Evolutionary conservation across 1,284 basidiomycete species (phyloP).

Genomic region (Sphaerobolus stellatus): DNA sequence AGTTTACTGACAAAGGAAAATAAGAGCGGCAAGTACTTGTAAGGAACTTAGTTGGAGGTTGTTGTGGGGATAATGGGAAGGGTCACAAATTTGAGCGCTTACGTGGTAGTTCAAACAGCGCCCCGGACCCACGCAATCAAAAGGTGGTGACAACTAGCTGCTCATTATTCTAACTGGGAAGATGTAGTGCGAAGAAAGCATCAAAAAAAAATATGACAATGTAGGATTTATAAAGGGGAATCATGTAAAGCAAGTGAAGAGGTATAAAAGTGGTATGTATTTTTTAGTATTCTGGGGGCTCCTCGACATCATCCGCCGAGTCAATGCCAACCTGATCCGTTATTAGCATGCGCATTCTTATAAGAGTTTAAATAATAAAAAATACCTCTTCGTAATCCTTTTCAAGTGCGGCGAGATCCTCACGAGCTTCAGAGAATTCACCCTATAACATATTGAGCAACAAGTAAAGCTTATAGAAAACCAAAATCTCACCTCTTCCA

Average conservation of each 20-base stretch:
- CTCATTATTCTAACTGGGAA: too few species aligned
- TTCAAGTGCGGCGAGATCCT: slow-evolving; percentile 95
- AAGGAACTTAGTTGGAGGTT: too few species aligned
- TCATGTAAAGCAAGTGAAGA: neutral
- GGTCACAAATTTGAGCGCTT: too few species aligned
- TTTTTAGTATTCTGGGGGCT: slow-evolving; percentile 21
- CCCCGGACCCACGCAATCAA: too few species aligned
- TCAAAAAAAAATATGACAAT: neutral
- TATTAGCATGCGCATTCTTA: neutral
- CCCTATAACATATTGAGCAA: slow-evolving; percentile 41
- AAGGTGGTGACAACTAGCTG: too few species aligned
- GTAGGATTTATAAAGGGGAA: neutral
- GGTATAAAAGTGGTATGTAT: neutral
- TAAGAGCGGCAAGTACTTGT: too few species aligned
- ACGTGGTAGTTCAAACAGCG: too few species aligned
- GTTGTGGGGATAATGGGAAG: too few species aligned
- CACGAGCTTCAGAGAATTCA: slow-evolving; percentile 96
- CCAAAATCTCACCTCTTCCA: slow-evolving; percentile 70
- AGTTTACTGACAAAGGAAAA: too few species aligned
- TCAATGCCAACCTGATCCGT: slow-evolving; percentile 22
- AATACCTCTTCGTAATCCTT: slow-evolving; percentile 94
- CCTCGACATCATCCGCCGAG: slow-evolving; percentile 17
- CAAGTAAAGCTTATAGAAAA: neutral
- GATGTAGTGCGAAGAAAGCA: too few species aligned
- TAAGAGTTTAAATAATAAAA: slow-evolving; percentile 17